These are phyloP conservation scores for Davidsoniella neocaledoniae DNA, from an alignment of 2,329 filamentous ascomycete species.

Conservation along the genomic window DNA sequence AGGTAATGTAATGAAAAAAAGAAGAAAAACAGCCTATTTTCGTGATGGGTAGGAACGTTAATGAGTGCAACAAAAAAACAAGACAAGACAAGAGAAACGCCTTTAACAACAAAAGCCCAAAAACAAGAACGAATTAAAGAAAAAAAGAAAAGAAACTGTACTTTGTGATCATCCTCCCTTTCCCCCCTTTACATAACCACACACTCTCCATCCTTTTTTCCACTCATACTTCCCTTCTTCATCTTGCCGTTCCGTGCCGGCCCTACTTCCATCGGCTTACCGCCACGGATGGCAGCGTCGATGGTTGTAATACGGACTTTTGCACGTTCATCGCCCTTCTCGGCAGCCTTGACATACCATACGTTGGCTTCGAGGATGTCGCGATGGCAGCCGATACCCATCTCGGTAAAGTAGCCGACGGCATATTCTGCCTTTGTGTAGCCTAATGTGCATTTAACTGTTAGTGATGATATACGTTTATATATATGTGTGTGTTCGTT, in stretches of 20 bases:
- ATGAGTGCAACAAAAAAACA: background rate
- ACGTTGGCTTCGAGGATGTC: constrained; percentile 95
- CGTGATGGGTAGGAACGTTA: background rate
- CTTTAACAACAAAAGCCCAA: too few relatives aligned
- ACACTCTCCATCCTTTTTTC: constrained; percentile 24
- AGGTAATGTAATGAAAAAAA: background rate
- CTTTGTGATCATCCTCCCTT: too few relatives aligned
- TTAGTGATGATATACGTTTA: background rate
- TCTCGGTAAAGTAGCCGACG: constrained; percentile 92
- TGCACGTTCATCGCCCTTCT: constrained; percentile 77
- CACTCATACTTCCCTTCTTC: constrained; percentile 27
- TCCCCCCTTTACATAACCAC: constrained; percentile 34
- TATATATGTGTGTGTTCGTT: background rate
- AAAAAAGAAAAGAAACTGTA: background rate
- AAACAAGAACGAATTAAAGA: too few relatives aligned
- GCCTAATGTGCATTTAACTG: constrained; percentile 25
- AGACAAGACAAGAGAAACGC: too few relatives aligned
- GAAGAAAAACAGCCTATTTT: background rate
- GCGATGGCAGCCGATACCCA: constrained; percentile 88
- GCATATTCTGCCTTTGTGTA: constrained; percentile 74
- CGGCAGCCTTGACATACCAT: constrained; percentile 94
- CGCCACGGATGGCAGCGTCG: constrained; percentile 54
- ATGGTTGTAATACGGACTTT: constrained; percentile 78
- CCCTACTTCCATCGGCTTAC: constrained; percentile 38
- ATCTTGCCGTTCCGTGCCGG: constrained; percentile 30